A percentile compares a stretch with the other conserved stretches of the same genome.
These are phyloP conservation scores for Termitomyces sp. DNA, from an alignment of 768 basidiomycete genomes.

Conservation along the genomic window DNA sequence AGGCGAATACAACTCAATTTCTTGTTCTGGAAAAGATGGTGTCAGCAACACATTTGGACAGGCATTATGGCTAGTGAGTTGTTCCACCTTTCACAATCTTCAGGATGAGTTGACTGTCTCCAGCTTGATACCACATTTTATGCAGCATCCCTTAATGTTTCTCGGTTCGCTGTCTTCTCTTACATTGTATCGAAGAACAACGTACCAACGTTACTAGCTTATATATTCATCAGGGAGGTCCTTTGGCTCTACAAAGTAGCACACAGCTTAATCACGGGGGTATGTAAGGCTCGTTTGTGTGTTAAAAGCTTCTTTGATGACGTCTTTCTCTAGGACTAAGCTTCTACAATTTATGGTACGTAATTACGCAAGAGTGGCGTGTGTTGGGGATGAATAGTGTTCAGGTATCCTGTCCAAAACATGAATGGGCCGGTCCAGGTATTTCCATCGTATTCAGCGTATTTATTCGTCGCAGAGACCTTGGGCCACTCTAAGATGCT, in stretches of 20 bases:
- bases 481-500: slow-evolving; percentile 37
- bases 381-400: neutral
- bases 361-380: neutral
- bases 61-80: slow-evolving; percentile 41
- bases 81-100: neutral
- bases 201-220: slow-evolving; percentile 23
- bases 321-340: slow-evolving; percentile 23
- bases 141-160: slow-evolving; percentile 44
- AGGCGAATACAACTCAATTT: slow-evolving; percentile 55
- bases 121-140: slow-evolving; percentile 42
- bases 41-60: slow-evolving; percentile 53
- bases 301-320: neutral
- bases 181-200: neutral
- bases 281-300: slow-evolving; percentile 7
- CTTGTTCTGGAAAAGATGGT: slow-evolving; percentile 42
- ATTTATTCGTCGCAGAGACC: slow-evolving; percentile 44
- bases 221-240: slow-evolving; percentile 51
- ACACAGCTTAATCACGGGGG: slow-evolving; percentile 47
- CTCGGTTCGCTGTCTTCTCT: slow-evolving; percentile 25
- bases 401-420: slow-evolving; percentile 44
- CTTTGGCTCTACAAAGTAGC: slow-evolving; percentile 43
- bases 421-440: slow-evolving; percentile 42
- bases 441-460: slow-evolving; percentile 49
- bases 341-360: slow-evolving; percentile 44
- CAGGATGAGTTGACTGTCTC: neutral